These are phyloP conservation scores for Lineolata rhizophorae DNA, from an alignment of 495 filamentous ascomycete species.

Conservation along the genomic window DNA sequence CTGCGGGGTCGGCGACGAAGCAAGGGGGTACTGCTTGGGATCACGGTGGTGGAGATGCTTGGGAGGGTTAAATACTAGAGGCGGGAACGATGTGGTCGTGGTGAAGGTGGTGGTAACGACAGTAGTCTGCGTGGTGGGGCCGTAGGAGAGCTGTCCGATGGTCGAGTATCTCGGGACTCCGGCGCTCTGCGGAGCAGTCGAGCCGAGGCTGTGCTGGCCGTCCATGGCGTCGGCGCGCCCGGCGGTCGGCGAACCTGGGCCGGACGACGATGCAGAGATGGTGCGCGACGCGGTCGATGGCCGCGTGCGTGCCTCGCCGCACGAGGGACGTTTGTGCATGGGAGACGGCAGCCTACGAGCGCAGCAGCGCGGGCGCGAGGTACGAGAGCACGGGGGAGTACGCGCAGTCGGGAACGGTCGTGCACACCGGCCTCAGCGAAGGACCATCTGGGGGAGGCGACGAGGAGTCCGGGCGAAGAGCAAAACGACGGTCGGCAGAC, in stretches of 20 bases:
- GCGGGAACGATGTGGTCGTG: conserved; percentile 75
- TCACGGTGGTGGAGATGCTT: conserved; percentile 54
- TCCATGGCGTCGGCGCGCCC: not conserved
- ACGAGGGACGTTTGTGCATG: not conserved
- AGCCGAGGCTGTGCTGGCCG: not conserved
- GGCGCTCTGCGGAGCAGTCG: conserved; percentile 1
- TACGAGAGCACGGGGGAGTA: too few relatives aligned
- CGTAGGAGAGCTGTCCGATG: conserved; percentile 46
- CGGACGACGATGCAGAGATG: too few relatives aligned
- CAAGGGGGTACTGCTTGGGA: conserved; percentile 75
- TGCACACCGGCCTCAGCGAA: too few relatives aligned
- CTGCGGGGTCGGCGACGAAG: conserved; percentile 54
- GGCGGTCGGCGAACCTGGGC: not conserved
- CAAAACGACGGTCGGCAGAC: too few relatives aligned
- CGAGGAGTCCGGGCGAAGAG: too few relatives aligned
- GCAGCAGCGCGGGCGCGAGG: too few relatives aligned
- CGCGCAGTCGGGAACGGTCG: too few relatives aligned
- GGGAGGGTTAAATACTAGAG: conserved; percentile 54
- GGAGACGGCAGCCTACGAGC: not conserved
- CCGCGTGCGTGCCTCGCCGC: not conserved
- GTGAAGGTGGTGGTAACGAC: conserved; percentile 88
- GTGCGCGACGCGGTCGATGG: too few relatives aligned
- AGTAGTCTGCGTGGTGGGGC: conserved; percentile 50
- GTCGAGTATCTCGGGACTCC: conserved; percentile 15
- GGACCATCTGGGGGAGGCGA: too few relatives aligned